phyloP scores from a whole-genome alignment of 192 early-diverging fungal genomes.

The Coemansia javaensis region DNA sequence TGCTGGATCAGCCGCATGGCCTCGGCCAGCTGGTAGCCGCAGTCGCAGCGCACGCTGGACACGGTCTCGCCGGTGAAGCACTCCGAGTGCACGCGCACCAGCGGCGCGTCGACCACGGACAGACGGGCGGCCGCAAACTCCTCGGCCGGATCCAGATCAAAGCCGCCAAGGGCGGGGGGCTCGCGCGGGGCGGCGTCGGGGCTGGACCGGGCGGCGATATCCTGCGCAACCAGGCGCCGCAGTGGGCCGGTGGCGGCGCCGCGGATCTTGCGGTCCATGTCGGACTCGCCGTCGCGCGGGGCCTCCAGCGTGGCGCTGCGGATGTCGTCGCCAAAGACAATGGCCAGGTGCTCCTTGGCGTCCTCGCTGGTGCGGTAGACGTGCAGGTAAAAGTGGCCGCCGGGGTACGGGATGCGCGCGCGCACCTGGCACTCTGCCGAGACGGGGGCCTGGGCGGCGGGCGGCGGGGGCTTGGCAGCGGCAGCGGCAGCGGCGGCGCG shows the following conservation, averaged over 20 bases:
- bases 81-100: constrained; percentile 92
- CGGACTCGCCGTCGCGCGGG: constrained; percentile 64
- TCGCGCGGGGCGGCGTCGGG: constrained; percentile 1
- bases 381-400: constrained; percentile 75
- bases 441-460: too few species aligned
- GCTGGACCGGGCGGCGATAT: constrained; percentile 9
- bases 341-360: constrained; percentile 87
- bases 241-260: constrained; percentile 67
- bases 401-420: constrained; percentile 73
- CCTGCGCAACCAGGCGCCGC: constrained; percentile 42
- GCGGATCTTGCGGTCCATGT: constrained; percentile 70
- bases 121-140: constrained; percentile 28
- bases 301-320: constrained; percentile 63
- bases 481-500: not conserved
- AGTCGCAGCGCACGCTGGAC: constrained; percentile 87
- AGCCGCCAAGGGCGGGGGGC: constrained; percentile 1
- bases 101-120: constrained; percentile 51
- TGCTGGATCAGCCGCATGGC: constrained; percentile 83
- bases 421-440: constrained; percentile 53
- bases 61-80: constrained; percentile 97
- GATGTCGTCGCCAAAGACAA: constrained; percentile 87
- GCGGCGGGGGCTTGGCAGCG: not conserved
- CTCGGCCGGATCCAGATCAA: constrained; percentile 34
- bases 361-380: constrained; percentile 82
- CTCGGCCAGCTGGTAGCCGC: constrained; percentile 88